Conservation (phyloP, 2,329 filamentous ascomycete genomes). For the Penicillium sp. region DNA sequence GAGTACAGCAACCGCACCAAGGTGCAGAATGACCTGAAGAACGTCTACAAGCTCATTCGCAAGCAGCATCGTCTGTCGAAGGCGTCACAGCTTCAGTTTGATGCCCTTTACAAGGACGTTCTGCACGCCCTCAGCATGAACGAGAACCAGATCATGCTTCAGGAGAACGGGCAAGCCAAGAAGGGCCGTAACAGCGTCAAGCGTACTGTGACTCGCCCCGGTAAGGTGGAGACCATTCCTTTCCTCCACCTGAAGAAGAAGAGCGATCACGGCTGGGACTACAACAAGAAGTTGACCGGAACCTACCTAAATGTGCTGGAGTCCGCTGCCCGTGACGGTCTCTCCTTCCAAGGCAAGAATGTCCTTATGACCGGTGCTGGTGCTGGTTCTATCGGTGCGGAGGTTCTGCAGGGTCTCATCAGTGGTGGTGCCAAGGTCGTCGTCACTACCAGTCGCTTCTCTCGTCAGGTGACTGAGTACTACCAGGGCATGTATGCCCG, state of each 20-base stretch:
- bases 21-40: constrained; percentile 91
- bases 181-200: constrained; percentile 55
- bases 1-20: constrained; percentile 98
- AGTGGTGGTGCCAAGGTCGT: constrained; percentile 96
- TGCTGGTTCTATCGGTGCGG: constrained; percentile 94
- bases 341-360: constrained; percentile 93
- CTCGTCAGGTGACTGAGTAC: constrained; percentile 96
- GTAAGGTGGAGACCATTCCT: constrained; percentile 94
- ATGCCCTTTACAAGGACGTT: constrained; percentile 89
- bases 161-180: constrained; percentile 68
- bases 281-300: constrained; percentile 97
- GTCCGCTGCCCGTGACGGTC: constrained; percentile 79
- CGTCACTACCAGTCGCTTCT: constrained; percentile 95
- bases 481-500: constrained; percentile 98
- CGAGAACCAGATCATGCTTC: constrained; percentile 92
- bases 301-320: constrained; percentile 90
- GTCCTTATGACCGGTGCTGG: constrained; percentile 98
- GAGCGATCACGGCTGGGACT: constrained; percentile 96
- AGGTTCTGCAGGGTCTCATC: constrained; percentile 92
- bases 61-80: constrained; percentile 98
- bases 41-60: constrained; percentile 97
- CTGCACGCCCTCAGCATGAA: constrained; percentile 96
- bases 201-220: constrained; percentile 63
- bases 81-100: constrained; percentile 93
- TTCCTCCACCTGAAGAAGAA: constrained; percentile 98